These are phyloP conservation scores for Lonicera japonica DNA, from an alignment of 129 eudicot genomes.

Conservation along the genomic window DNA sequence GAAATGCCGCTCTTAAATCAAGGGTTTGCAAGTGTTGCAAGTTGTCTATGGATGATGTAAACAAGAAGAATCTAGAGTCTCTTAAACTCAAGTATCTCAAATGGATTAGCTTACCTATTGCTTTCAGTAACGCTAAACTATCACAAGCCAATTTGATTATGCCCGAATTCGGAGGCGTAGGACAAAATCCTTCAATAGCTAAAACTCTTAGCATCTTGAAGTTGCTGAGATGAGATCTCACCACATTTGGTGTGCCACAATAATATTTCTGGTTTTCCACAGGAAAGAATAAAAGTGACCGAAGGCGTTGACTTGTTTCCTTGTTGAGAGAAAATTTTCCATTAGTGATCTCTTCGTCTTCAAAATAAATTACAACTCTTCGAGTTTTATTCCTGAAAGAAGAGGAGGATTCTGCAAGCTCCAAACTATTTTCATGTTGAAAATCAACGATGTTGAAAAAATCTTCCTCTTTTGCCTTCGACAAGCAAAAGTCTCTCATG, in stretches of 20 bases:
- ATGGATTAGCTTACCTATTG: conserved; percentile 9
- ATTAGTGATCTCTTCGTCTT: background rate
- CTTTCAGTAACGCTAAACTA: background rate
- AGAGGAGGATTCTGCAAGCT: background rate
- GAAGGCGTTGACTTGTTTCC: background rate
- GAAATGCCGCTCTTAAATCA: background rate
- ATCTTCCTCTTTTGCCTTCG: conserved; percentile 13
- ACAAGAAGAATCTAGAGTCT: background rate
- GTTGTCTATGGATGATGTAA: background rate
- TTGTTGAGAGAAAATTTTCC: background rate
- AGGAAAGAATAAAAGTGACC: background rate
- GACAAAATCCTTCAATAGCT: background rate
- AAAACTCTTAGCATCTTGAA: background rate
- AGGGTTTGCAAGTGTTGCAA: conserved; percentile 5
- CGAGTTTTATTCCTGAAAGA: background rate
- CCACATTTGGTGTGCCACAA: background rate
- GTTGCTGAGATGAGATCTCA: background rate
- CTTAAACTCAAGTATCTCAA: conserved; percentile 11
- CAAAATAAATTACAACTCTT: background rate
- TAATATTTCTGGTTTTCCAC: background rate
- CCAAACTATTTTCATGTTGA: background rate
- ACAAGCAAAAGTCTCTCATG: conserved; percentile 7
- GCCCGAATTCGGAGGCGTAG: background rate
- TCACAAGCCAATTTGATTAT: background rate
- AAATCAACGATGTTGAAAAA: conserved; percentile 4